Conservation (phyloP, 345 rosid species). For the Rhizophora mangle region DNA sequence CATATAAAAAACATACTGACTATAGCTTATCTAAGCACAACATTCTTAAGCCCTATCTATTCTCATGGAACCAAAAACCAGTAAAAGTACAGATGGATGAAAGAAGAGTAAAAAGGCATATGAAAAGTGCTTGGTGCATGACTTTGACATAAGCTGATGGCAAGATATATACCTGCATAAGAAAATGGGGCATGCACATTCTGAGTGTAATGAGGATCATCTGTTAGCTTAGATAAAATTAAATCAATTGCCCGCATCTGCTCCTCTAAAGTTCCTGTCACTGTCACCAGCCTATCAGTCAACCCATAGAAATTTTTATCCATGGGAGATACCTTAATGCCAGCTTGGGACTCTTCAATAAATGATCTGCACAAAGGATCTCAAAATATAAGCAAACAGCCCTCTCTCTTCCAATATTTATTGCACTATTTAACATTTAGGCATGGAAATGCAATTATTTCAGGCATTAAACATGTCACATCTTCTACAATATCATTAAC, state of each 20-base stretch:
- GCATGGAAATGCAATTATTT: background rate
- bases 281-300: conserved; percentile 91
- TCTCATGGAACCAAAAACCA: too few relatives aligned
- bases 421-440: background rate
- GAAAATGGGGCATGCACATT: conserved; percentile 78
- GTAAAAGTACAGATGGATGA: too few relatives aligned
- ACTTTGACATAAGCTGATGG: conserved; percentile 7
- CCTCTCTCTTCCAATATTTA: background rate
- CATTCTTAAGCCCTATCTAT: too few relatives aligned
- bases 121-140: too few relatives aligned
- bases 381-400: conserved; percentile 16
- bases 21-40: too few relatives aligned
- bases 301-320: conserved; percentile 81
- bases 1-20: too few relatives aligned
- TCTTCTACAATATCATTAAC: background rate
- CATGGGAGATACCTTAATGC: conserved; percentile 90
- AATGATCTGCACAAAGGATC: conserved; percentile 68
- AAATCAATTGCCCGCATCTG: conserved; percentile 88
- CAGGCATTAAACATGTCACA: background rate
- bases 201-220: conserved; percentile 85
- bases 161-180: conserved; percentile 65
- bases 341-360: conserved; percentile 92
- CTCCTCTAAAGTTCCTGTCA: conserved; percentile 82
- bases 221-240: conserved; percentile 78
- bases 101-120: too few relatives aligned